These are phyloP conservation scores for Vanrija sp. DNA, from an alignment of 1,284 basidiomycete genomes.

Conservation along the genomic window DNA sequence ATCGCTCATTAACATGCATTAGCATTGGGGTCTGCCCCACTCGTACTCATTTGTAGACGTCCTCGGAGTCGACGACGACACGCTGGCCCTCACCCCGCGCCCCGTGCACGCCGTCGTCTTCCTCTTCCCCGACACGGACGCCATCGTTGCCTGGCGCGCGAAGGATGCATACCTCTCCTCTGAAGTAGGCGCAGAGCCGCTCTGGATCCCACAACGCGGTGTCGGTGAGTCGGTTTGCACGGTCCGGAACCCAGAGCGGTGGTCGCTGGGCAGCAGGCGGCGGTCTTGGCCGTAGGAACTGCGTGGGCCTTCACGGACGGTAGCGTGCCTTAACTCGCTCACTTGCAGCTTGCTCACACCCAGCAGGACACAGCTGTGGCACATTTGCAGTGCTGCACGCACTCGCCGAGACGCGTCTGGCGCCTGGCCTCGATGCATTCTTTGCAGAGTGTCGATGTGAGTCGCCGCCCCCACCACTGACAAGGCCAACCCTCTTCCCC, in stretches of 20 bases:
- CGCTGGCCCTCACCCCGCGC: constrained; percentile 51
- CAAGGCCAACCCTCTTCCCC: neutral
- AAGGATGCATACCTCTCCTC: constrained; percentile 1
- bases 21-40: constrained; percentile 38
- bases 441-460: constrained; percentile 15
- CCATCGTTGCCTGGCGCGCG: constrained; percentile 14
- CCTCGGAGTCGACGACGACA: constrained; percentile 52
- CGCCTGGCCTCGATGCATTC: constrained; percentile 15
- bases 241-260: too few relatives aligned
- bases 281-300: too few relatives aligned
- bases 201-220: constrained; percentile 26
- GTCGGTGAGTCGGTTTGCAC: constrained; percentile 4
- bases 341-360: neutral
- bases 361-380: constrained; percentile 24
- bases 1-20: neutral
- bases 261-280: too few relatives aligned
- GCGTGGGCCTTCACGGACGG: neutral
- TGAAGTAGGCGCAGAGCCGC: constrained; percentile 2
- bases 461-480: neutral
- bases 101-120: constrained; percentile 53
- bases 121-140: constrained; percentile 46
- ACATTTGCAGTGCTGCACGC: constrained; percentile 26
- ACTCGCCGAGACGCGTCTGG: constrained; percentile 15
- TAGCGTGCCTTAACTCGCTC: neutral
- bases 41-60: constrained; percentile 53